Evolutionary conservation across 345 rosid genomes (phyloP).

Genomic region (Arabidopsis suecica): DNA sequence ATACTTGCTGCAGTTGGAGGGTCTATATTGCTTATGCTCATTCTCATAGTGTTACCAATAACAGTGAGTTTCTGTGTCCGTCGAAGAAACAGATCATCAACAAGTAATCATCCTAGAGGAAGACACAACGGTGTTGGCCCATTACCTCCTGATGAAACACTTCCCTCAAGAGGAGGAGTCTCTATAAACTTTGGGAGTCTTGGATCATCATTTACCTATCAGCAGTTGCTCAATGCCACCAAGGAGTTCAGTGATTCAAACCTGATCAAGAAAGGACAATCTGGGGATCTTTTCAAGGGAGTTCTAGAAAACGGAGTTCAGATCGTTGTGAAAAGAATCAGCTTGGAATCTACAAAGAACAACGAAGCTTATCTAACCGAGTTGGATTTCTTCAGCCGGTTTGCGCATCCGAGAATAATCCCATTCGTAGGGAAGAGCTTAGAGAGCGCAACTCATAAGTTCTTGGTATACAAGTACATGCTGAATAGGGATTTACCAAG

Average conservation of each 20-base stretch:
- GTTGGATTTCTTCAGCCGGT: conserved; percentile 72
- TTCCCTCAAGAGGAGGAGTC: conserved; percentile 51
- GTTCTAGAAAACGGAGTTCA: conserved; percentile 61
- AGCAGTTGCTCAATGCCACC: conserved; percentile 68
- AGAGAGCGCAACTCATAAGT: conserved; percentile 68
- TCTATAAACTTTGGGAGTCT: conserved; percentile 52
- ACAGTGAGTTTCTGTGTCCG: conserved; percentile 57
- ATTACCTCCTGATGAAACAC: conserved; percentile 58
- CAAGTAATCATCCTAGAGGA: conserved; percentile 46
- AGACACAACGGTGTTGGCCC: conserved; percentile 59
- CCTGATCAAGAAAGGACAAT: conserved; percentile 83
- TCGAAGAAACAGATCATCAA: conserved; percentile 45
- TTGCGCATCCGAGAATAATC: conserved; percentile 72
- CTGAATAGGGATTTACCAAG: conserved; percentile 74
- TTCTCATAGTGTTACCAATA: conserved; percentile 51
- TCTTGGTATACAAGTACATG: conserved; percentile 89
- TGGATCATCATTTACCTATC: conserved; percentile 69
- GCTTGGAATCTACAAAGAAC: conserved; percentile 49
- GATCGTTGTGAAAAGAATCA: conserved; percentile 70
- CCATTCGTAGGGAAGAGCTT: conserved; percentile 86
- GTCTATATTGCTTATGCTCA: conserved; percentile 55
- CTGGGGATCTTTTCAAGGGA: conserved; percentile 83
- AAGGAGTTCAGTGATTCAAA: conserved; percentile 60
- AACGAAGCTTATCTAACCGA: conserved; percentile 63
- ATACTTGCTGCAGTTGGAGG: conserved; percentile 80